Base-by-base conservation (phyloP, 1,284 basidiomycete genomes). In the Afroboletus lepidellus region DNA sequence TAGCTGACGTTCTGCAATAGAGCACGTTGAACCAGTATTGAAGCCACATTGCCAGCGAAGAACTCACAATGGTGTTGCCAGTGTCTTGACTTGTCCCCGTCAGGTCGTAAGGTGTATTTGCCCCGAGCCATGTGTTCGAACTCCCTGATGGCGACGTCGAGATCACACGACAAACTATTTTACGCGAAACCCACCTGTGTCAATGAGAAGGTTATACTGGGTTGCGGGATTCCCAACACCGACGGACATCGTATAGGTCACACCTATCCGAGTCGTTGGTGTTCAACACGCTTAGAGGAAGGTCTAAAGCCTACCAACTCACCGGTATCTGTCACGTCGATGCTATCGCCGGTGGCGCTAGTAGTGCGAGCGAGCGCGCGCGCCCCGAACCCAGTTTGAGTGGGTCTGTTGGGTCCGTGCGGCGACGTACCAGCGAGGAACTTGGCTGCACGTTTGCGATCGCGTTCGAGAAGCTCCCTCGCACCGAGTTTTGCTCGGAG, bases 301-400 rank as follows among this genome's bases (percentile, higher is more conserved):
- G 46, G 9, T 34, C 13, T 18, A 23, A 38, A 51, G n/a, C n/a
- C n/a, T n/a, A n/a, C n/a, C n/a, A 32, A 62, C 63, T n/a, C 48
- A 72, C 79, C 78, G 42, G 80, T 70, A 63, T 84, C 77, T 27
- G 76, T 81, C 23, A 79, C 80, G 46, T 80, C 74, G 49, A 84
- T 75, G 41, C 72, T 74, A 29, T 69, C n/a, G n/a, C n/a, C n/a
- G n/a, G n/a, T 60, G 41, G 57, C 58, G 21, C 51, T 12, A 13
- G 51, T 41, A 11, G 13, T 3, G 16, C 39, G n/a, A 20, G 21
- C 13, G 7, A 16, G 6, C 16, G 24, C 43, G 43, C 12, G 7
- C 15, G 24, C 42, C 41, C 16, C 50, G 43, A 16, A 58, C 60
- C 11, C 29, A 11, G 9, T 38, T n/a, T n/a, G n/a, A 13, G 32